phyloP scores from a whole-genome alignment of 2,329 filamentous ascomycete genomes.

The Cercospora brassicicola region DNA sequence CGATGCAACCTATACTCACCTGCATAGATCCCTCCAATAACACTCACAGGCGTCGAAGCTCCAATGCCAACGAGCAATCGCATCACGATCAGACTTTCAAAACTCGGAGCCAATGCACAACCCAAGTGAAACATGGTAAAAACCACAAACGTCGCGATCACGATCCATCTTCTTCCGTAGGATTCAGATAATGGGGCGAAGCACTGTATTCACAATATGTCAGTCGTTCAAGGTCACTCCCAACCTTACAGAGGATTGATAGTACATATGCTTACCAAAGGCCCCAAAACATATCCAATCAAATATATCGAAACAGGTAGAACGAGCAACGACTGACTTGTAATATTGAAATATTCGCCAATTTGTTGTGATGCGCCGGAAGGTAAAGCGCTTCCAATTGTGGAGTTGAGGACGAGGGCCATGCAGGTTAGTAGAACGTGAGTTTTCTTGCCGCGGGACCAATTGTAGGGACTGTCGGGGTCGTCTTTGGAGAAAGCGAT shows the following conservation, averaged over 20 bases:
- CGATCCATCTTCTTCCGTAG: slow-evolving; percentile 49
- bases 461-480: slow-evolving; percentile 47
- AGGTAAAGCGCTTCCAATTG: slow-evolving; percentile 64
- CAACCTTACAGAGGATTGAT: no score
- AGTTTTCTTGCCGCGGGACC: slow-evolving; percentile 50
- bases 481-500: slow-evolving; percentile 45
- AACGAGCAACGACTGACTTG: slow-evolving; percentile 45
- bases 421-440: slow-evolving; percentile 58
- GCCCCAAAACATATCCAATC: slow-evolving; percentile 50
- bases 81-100: slow-evolving; percentile 47
- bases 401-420: slow-evolving; percentile 65
- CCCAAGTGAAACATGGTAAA: slow-evolving; percentile 50
- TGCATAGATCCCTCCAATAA: slow-evolving; percentile 63
- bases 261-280: slow-evolving; percentile 32
- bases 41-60: slow-evolving; percentile 55
- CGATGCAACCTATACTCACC: neutral
- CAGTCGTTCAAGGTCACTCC: neutral
- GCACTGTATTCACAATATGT: slow-evolving; percentile 21
- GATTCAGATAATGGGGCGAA: slow-evolving; percentile 49
- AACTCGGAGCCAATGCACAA: slow-evolving; percentile 47
- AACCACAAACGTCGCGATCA: slow-evolving; percentile 53
- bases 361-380: slow-evolving; percentile 64
- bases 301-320: slow-evolving; percentile 54
- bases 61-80: slow-evolving; percentile 47
- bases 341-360: slow-evolving; percentile 57